Conservation (phyloP, 768 basidiomycete genomes). For the Polyporus arcularius region DNA sequence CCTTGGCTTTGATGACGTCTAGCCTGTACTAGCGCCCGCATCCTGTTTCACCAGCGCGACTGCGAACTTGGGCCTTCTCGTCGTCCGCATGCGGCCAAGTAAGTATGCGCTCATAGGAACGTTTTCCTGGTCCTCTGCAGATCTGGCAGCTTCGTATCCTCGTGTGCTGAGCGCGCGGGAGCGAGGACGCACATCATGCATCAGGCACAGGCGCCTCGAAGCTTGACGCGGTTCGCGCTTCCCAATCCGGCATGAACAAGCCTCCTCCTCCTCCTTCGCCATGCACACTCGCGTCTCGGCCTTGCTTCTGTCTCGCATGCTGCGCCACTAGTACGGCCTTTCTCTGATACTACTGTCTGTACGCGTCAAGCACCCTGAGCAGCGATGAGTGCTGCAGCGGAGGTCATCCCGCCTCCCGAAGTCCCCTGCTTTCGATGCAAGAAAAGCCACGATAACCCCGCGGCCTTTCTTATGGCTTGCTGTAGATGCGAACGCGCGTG, state of each 20-base stretch:
- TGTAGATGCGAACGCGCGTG: slow-evolving; percentile 18
- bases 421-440: slow-evolving; percentile 15
- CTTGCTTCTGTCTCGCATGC: no score
- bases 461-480: slow-evolving; percentile 17
- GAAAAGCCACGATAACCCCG: slow-evolving; percentile 9
- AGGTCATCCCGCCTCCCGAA: not conserved
- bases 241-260: not conserved
- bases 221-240: not conserved
- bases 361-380: not conserved
- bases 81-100: no score
- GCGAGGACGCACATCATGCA: no score
- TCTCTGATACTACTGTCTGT: not conserved
- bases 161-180: no score
- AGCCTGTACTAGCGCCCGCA: not conserved
- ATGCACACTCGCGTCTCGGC: not conserved
- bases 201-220: no score
- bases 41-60: not conserved
- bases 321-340: not conserved
- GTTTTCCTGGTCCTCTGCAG: no score
- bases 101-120: no score
- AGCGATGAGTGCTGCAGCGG: not conserved
- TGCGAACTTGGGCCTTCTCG: not conserved
- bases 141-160: no score
- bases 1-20: slow-evolving; percentile 3
- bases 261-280: not conserved